These are phyloP conservation scores for Jatropha multifida DNA, from an alignment of 441 rosid species.

Conservation along the genomic window DNA sequence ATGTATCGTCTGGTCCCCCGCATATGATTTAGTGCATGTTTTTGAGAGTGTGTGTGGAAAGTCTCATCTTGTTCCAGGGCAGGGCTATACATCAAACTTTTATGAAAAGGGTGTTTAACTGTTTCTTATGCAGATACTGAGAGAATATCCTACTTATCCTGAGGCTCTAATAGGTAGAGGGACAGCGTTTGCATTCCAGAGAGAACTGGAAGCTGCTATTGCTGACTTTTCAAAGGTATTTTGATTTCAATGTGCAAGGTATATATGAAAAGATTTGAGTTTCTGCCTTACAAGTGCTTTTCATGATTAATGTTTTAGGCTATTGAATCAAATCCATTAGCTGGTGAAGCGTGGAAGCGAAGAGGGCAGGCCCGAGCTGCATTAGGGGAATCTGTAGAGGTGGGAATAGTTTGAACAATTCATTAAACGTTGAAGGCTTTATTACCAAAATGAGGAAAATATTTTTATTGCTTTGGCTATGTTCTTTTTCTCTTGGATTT, in stretches of 20 bases:
- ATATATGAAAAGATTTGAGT: slow-evolving; percentile 8
- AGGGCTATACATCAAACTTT: slow-evolving; percentile 6
- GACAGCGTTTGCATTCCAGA: slow-evolving; percentile 92
- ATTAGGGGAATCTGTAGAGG: slow-evolving; percentile 84
- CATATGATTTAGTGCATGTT: slow-evolving; percentile 16
- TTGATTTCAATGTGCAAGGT: neutral
- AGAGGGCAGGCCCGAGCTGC: slow-evolving; percentile 99
- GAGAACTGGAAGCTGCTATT: slow-evolving; percentile 89
- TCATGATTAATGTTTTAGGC: slow-evolving; percentile 53
- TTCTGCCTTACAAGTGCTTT: slow-evolving; percentile 23
- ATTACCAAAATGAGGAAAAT: slow-evolving; percentile 4
- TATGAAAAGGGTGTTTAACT: slow-evolving; percentile 13
- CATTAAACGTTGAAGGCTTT: slow-evolving; percentile 14
- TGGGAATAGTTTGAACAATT: slow-evolving; percentile 35
- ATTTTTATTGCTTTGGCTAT: slow-evolving; percentile 12
- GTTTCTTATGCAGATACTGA: slow-evolving; percentile 56
- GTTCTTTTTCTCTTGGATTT: slow-evolving; percentile 14
- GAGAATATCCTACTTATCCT: slow-evolving; percentile 85
- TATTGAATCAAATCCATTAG: slow-evolving; percentile 81
- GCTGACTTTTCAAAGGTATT: slow-evolving; percentile 89
- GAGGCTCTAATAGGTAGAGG: slow-evolving; percentile 99
- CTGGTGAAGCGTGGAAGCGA: slow-evolving; percentile 99
- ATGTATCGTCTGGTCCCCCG: neutral
- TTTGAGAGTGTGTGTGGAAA: slow-evolving; percentile 17
- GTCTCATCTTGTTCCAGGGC: slow-evolving; percentile 14